Percentiles rank a stretch among this genome's conserved stretches.
phyloP scores from a whole-genome alignment of 2,329 filamentous ascomycete genomes.

The Chaetoscypha palmicola region DNA sequence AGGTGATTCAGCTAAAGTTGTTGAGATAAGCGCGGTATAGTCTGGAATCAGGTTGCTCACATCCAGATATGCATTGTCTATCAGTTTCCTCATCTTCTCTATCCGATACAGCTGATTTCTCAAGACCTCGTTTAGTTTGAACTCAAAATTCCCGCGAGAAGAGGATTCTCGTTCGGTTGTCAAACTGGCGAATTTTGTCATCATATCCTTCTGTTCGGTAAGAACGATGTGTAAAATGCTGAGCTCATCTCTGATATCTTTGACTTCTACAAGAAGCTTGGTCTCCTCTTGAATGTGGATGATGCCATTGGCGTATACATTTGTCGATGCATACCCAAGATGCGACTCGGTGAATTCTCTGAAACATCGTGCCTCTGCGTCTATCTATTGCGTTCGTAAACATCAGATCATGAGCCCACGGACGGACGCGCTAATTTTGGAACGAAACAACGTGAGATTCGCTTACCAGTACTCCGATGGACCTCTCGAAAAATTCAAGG shows the following conservation, averaged over 20 bases:
- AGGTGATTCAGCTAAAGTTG: constrained; percentile 2
- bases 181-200: not conserved
- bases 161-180: not conserved
- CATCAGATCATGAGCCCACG: too few species aligned
- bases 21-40: too few species aligned
- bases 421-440: too few species aligned
- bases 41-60: too few species aligned
- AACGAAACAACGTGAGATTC: not conserved
- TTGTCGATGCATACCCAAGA: too few species aligned
- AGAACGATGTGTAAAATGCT: not conserved
- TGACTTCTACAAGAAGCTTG: not conserved
- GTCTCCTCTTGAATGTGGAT: not conserved
- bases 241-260: constrained; percentile 5
- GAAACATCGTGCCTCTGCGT: not conserved
- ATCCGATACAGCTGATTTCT: not conserved
- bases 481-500: not conserved
- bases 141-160: not conserved
- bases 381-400: not conserved
- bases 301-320: not conserved
- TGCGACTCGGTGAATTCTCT: not conserved
- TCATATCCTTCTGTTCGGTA: not conserved
- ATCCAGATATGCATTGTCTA: not conserved
- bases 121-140: not conserved
- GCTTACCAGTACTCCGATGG: constrained; percentile 1
- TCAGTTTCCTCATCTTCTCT: not conserved